Evolutionary conservation across 1,139 yeast genomes (phyloP).

Genomic region (Taphrina betulina): DNA sequence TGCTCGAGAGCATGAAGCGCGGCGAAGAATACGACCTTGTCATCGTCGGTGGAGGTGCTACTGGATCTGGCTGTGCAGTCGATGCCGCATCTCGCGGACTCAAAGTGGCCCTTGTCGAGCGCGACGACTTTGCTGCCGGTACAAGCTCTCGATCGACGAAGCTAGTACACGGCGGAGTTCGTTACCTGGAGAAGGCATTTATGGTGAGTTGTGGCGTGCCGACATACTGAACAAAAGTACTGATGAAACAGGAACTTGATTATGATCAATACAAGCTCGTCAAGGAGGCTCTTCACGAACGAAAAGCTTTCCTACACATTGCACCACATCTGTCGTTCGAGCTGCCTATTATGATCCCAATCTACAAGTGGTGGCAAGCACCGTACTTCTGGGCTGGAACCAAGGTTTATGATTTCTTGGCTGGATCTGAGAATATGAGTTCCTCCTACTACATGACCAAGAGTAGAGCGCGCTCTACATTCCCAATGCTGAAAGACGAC

Average conservation of each 20-base stretch:
- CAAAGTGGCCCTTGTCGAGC: slow-evolving; percentile 82
- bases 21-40: slow-evolving; percentile 61
- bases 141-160: slow-evolving; percentile 95
- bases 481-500: slow-evolving; percentile 82
- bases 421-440: slow-evolving; percentile 83
- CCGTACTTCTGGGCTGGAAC: slow-evolving; percentile 94
- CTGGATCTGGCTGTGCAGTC: slow-evolving; percentile 89
- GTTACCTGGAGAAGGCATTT: slow-evolving; percentile 92
- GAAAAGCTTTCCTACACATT: slow-evolving; percentile 82
- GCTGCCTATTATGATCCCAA: slow-evolving; percentile 92
- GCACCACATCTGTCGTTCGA: slow-evolving; percentile 90
- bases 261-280: slow-evolving; percentile 90
- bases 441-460: slow-evolving; percentile 72
- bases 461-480: slow-evolving; percentile 66
- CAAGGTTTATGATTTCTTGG: slow-evolving; percentile 88
- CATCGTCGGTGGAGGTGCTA: slow-evolving; percentile 93
- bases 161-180: slow-evolving; percentile 96
- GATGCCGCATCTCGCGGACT: slow-evolving; percentile 91
- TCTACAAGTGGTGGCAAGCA: slow-evolving; percentile 87
- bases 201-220: slow-evolving; percentile 40
- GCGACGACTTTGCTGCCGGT: slow-evolving; percentile 85
- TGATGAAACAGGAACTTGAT: slow-evolving; percentile 51
- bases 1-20: slow-evolving; percentile 18
- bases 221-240: not conserved
- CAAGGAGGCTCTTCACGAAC: slow-evolving; percentile 88